Evolutionary conservation across 2,329 filamentous ascomycete genomes (phyloP), one percentile per base, ranked within the genome.

Genomic region (Diaporthe citri): DNA sequence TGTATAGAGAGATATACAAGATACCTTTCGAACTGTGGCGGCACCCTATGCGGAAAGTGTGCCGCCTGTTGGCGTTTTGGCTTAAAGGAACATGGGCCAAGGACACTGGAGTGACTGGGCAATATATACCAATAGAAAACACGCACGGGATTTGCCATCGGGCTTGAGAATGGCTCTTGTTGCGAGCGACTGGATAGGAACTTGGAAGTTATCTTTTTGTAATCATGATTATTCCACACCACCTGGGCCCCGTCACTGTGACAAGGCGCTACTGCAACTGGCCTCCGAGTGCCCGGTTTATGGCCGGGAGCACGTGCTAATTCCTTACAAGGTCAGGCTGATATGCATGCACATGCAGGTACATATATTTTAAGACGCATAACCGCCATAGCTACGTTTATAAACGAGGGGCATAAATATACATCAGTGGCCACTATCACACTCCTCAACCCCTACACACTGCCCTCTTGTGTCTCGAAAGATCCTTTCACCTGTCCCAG

Each of bases 41-140:
- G 55, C 69, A 67, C 69, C 28, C 28, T 48, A 17, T 55, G 20
- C 25, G 34, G 39, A 52, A 39, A 39, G 51, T 74, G 67, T 67
- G 56, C 43, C 69, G 69, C 70, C 43, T 59, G 48, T 22, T 55
- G 71, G 71, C 71, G 71, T 72, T 71, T 57, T 60, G 66, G 55
- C 43, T 74, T 72, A 51, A 51, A 71, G 55, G 70, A 48, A 57
- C 48, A 51, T 20, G 46, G 67, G 59, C 52, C 36, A 39, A 71
- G 67, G 57, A 22, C 51, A 69, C 25, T 48, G 48, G 74, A 36
- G 64, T 55, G 56, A 46, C 70, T 43, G 72, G 56, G 56, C 48
- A 46, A 71, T 74, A 75, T 72, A 75, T 75, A 75, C 71, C 64
- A 75, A 75, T 74, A 75, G 64, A 75, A 51, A 46, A 74, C 46